Conservation (phyloP, 23 red algal species). For the Rhodosorus marinus region DNA sequence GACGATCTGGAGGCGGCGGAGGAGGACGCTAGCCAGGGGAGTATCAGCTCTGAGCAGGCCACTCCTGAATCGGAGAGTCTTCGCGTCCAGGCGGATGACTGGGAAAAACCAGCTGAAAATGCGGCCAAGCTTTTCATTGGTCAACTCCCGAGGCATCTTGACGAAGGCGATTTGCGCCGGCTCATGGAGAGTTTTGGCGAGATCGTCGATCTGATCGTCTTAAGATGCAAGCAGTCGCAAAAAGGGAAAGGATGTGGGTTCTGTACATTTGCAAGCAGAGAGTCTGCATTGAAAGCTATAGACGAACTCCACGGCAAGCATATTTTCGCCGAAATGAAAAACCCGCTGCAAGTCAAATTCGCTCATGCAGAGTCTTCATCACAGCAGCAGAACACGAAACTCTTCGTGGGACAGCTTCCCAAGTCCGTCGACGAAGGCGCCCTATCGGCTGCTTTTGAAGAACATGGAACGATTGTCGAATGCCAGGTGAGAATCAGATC, state of each 20-base stretch:
- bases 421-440: neutral
- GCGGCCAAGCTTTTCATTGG: constrained; percentile 1
- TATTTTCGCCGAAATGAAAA: neutral
- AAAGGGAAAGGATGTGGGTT: neutral
- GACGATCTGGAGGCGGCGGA: too few relatives aligned
- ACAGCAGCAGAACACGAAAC: too few relatives aligned
- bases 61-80: too few relatives aligned
- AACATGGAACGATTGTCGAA: neutral
- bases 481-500: too few relatives aligned
- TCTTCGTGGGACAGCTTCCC: neutral
- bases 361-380: neutral
- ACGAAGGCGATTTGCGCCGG: neutral
- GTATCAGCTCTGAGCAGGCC: too few relatives aligned
- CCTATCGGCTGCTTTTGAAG: neutral
- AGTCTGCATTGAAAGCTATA: neutral
- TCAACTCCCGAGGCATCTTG: neutral
- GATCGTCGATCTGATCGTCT: neutral
- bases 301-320: neutral
- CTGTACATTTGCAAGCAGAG: neutral
- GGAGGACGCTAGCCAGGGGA: too few relatives aligned
- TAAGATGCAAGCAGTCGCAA: neutral
- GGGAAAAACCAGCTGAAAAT: too few relatives aligned
- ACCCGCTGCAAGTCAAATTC: neutral
- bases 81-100: too few relatives aligned
- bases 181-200: neutral